These are phyloP conservation scores for Raddia distichophylla DNA, from an alignment of 176 grass and related monocot genomes.

Conservation along the genomic window DNA sequence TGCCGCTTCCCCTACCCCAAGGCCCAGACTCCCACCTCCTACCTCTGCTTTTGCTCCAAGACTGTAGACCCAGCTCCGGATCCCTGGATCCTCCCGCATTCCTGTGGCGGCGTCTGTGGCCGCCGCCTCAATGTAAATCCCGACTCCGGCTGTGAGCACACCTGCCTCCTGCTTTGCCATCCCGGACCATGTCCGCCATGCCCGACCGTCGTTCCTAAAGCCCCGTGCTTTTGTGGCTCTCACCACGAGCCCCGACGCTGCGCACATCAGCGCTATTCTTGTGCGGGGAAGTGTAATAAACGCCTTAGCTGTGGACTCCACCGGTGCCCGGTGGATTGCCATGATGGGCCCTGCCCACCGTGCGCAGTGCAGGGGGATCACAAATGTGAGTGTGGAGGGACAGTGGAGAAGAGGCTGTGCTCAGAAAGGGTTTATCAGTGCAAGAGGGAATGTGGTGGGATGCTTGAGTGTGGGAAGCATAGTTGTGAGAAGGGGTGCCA, in stretches of 20 bases:
- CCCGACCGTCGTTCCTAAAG: conserved; percentile 57
- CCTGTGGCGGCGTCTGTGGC: conserved; percentile 75
- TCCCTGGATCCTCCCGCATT: conserved; percentile 93
- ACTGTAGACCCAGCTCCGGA: conserved; percentile 63
- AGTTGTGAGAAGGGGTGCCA: conserved; percentile 90
- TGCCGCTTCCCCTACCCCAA: conserved; percentile 78
- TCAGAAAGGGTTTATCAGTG: conserved; percentile 69
- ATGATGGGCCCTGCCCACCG: conserved; percentile 66
- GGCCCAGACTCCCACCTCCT: conserved; percentile 66
- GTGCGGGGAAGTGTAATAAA: conserved; percentile 54
- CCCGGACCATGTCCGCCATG: conserved; percentile 90
- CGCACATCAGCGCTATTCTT: conserved; percentile 79
- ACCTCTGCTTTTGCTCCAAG: conserved; percentile 86
- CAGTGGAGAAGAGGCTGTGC: conserved; percentile 58
- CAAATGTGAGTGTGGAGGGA: conserved; percentile 70
- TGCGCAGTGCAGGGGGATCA: conserved; percentile 60
- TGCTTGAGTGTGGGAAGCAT: conserved; percentile 75
- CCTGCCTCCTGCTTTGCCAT: conserved; percentile 86
- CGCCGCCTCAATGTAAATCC: conserved; percentile 51
- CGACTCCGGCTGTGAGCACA: conserved; percentile 62
- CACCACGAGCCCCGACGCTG: conserved; percentile 66
- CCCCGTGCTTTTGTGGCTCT: conserved; percentile 72
- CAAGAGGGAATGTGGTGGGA: conserved; percentile 57
- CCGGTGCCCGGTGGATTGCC: conserved; percentile 62
- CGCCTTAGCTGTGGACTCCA: conserved; percentile 69